These are phyloP conservation scores for Nemania serpens DNA, from an alignment of 2,329 filamentous ascomycete species.

Conservation along the genomic window DNA sequence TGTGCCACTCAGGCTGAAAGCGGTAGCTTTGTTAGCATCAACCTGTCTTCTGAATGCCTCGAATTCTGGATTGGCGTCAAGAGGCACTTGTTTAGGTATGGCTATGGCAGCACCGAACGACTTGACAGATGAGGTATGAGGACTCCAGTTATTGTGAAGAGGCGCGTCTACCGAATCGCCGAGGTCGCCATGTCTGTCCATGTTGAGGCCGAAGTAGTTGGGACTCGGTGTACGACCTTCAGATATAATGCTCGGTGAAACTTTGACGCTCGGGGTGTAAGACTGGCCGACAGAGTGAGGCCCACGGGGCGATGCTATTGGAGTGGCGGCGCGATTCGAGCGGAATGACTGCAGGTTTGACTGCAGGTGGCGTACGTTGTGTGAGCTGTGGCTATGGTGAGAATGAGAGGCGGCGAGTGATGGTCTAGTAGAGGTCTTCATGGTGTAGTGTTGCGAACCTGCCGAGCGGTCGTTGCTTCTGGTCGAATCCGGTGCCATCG, in stretches of 20 bases:
- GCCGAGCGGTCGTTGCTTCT: conserved; percentile 37
- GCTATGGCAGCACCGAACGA: conserved; percentile 70
- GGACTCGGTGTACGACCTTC: conserved; percentile 66
- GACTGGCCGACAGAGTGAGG: conserved; percentile 61
- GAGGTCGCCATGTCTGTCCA: conserved; percentile 64
- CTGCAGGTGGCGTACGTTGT: conserved; percentile 45
- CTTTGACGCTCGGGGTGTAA: conserved; percentile 51
- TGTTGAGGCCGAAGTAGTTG: conserved; percentile 83
- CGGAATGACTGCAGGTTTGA: conserved; percentile 48
- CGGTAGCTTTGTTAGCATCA: conserved; percentile 62
- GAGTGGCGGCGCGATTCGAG: conserved; percentile 53
- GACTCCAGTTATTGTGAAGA: conserved; percentile 72
- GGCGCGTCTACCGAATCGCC: conserved; percentile 67
- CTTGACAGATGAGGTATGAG: conserved; percentile 70
- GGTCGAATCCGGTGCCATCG: conserved; percentile 37
- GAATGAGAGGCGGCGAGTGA: conserved; percentile 38
- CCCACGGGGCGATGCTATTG: conserved; percentile 56
- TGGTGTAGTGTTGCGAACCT: conserved; percentile 41
- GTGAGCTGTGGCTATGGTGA: conserved; percentile 33
- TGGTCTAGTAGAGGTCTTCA: conserved; percentile 43
- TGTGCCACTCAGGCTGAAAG: conserved; percentile 54
- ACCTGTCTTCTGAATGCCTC: conserved; percentile 77
- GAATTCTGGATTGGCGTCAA: conserved; percentile 80
- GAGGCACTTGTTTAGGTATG: conserved; percentile 69
- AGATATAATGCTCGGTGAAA: conserved; percentile 44